Evolutionary conservation across 176 grass and related monocot genomes (phyloP).

Genomic region (bread wheat (Triticum aestivum)): DNA sequence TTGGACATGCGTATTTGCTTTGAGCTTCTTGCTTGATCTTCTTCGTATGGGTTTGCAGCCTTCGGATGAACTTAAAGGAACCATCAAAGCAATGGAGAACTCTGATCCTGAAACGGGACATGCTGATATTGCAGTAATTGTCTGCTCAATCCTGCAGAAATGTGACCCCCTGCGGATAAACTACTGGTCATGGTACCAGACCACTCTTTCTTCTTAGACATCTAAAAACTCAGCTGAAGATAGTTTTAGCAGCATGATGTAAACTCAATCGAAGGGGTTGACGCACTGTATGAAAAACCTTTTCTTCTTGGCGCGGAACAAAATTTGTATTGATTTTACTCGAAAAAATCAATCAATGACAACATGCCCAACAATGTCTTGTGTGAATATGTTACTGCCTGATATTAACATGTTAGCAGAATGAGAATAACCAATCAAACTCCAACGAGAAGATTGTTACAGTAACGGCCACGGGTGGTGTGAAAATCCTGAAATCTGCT

Average conservation of each 20-base stretch:
- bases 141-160: constrained; percentile 70
- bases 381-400: constrained; percentile 9
- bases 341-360: neutral
- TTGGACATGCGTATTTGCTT: constrained; percentile 51
- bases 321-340: constrained; percentile 1
- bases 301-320: neutral
- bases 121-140: constrained; percentile 43
- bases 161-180: constrained; percentile 82
- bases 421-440: too few relatives aligned
- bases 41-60: constrained; percentile 65
- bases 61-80: constrained; percentile 60
- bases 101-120: constrained; percentile 33
- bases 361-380: neutral
- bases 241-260: neutral
- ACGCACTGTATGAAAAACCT: neutral
- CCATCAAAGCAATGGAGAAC: constrained; percentile 36
- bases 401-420: neutral
- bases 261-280: neutral
- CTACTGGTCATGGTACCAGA: constrained; percentile 84
- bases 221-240: constrained; percentile 9
- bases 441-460: neutral
- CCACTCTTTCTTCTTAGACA: constrained; percentile 51
- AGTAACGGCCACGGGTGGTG: neutral
- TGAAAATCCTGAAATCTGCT: neutral
- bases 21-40: constrained; percentile 73